These are phyloP conservation scores for Actinomortierella wolfii DNA, from an alignment of 371 early-diverging fungal genomes.

Conservation along the genomic window DNA sequence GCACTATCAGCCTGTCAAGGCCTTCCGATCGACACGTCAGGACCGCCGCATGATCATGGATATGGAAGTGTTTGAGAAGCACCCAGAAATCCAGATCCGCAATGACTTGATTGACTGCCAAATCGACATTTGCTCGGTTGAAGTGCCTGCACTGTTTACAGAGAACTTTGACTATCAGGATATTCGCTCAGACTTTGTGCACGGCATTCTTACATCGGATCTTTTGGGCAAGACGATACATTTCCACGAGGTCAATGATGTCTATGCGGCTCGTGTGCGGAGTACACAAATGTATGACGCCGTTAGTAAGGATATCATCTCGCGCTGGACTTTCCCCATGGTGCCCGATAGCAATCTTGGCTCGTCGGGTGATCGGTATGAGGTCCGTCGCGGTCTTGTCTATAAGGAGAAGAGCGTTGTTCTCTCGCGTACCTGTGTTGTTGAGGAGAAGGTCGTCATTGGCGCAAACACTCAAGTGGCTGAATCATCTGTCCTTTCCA, in stretches of 20 bases:
- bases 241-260: conserved; percentile 73
- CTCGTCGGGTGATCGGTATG: conserved; percentile 67
- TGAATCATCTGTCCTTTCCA: conserved; percentile 67
- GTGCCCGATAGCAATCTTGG: conserved; percentile 87
- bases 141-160: conserved; percentile 92
- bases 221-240: conserved; percentile 89
- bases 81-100: conserved; percentile 75
- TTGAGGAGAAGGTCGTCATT: conserved; percentile 84
- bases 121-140: conserved; percentile 92
- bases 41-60: conserved; percentile 64
- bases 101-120: conserved; percentile 93
- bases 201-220: conserved; percentile 90
- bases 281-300: conserved; percentile 86
- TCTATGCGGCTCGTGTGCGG: conserved; percentile 85
- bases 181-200: conserved; percentile 88
- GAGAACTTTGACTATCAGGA: conserved; percentile 98
- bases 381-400: conserved; percentile 76
- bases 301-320: conserved; percentile 86
- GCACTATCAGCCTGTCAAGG: conserved; percentile 76
- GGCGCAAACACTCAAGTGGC: conserved; percentile 81
- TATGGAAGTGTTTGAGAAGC: conserved; percentile 68
- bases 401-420: conserved; percentile 84
- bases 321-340: conserved; percentile 93
- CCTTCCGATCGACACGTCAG: conserved; percentile 57
- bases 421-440: conserved; percentile 73